These are phyloP conservation scores for Malus sieversii DNA, from an alignment of 306 rosid genomes.

Conservation along the genomic window DNA sequence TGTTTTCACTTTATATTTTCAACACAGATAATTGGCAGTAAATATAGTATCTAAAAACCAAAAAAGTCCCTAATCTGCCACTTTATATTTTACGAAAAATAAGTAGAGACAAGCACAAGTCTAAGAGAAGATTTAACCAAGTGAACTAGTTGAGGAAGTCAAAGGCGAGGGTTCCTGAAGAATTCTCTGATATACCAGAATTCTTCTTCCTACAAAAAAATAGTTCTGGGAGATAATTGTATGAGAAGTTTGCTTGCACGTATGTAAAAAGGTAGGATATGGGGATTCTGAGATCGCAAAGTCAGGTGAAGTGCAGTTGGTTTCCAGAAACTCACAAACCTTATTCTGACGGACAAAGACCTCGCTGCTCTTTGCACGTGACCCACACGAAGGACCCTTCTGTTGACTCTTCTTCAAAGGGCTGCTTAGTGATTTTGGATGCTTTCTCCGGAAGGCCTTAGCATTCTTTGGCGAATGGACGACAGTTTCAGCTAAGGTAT, in stretches of 20 bases:
- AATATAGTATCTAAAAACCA: not conserved
- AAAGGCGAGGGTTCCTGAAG: not conserved
- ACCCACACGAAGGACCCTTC: constrained; percentile 21
- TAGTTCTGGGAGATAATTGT: not conserved
- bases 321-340: not conserved
- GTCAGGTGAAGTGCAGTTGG: not conserved
- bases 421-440: constrained; percentile 27
- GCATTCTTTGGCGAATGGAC: constrained; percentile 15
- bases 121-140: not conserved
- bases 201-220: not conserved
- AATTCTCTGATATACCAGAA: not conserved
- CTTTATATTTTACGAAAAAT: not conserved
- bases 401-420: constrained; percentile 39
- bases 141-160: not conserved
- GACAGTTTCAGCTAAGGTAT: constrained; percentile 23
- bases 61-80: not conserved
- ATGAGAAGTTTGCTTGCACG: not conserved
- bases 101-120: not conserved
- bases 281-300: not conserved
- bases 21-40: not conserved
- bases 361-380: constrained; percentile 36
- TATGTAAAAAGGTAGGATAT: not conserved
- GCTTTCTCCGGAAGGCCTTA: constrained; percentile 27
- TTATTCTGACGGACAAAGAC: constrained; percentile 14
- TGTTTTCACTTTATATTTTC: not conserved